A percentile compares a stretch with the other conserved stretches of the same genome.
phyloP scores from a whole-genome alignment of 768 basidiomycete genomes.

The Russula ochroleuca region DNA sequence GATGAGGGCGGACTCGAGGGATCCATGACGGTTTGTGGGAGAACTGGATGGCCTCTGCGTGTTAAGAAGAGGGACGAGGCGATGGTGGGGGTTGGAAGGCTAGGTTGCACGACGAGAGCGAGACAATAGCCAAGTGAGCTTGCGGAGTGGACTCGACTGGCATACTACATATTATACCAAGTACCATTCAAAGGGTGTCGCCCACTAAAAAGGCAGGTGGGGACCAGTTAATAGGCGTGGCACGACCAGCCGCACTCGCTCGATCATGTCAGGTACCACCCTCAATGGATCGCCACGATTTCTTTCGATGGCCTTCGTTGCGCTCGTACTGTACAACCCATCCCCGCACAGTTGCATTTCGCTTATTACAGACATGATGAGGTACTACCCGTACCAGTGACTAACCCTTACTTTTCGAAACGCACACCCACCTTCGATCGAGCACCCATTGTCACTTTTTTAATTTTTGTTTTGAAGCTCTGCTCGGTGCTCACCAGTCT shows the following conservation, averaged over 20 bases:
- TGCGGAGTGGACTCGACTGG: slow-evolving; percentile 8
- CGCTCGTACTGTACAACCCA: neutral
- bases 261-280: neutral
- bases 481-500: neutral
- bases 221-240: slow-evolving; percentile 10
- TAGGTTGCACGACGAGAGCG: neutral
- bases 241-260: neutral
- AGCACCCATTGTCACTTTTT: neutral
- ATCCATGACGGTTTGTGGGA: slow-evolving; percentile 19
- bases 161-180: neutral
- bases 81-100: neutral
- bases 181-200: slow-evolving; percentile 8
- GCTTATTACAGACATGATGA: neutral
- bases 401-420: neutral
- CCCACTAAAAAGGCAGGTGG: slow-evolving; percentile 10
- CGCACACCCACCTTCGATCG: neutral
- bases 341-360: neutral
- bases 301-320: neutral
- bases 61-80: slow-evolving; percentile 7
- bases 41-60: neutral
- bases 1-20: slow-evolving; percentile 21
- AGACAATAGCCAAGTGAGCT: slow-evolving; percentile 12
- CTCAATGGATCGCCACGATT: neutral
- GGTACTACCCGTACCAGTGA: neutral
- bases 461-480: neutral